These are phyloP conservation scores for Brassica balearica DNA, from an alignment of 441 rosid species.

Conservation along the genomic window DNA sequence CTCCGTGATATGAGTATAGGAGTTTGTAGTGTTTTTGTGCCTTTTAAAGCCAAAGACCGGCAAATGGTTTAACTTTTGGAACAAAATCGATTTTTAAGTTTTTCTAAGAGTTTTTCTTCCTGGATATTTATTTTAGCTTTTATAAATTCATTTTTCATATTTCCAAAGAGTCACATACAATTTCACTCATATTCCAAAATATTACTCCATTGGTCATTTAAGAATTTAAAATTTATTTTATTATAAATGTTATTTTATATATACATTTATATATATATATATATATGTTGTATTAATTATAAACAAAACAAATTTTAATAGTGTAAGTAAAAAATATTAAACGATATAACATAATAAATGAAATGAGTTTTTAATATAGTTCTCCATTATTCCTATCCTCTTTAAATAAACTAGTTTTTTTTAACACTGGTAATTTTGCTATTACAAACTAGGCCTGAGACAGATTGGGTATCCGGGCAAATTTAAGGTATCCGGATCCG, in stretches of 20 bases:
- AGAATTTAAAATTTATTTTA: no score
- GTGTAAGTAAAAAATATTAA: no score
- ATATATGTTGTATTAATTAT: background rate
- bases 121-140: background rate
- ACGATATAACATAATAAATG: background rate
- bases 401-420: background rate
- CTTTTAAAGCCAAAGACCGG: background rate
- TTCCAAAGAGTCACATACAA: constrained; percentile 24
- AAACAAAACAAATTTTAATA: background rate
- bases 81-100: background rate
- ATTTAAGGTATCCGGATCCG: no score
- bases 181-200: constrained; percentile 13
- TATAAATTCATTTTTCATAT: background rate
- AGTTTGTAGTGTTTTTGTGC: constrained; percentile 11
- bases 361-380: background rate
- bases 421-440: no score
- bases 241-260: no score
- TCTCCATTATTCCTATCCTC: background rate
- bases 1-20: constrained; percentile 10
- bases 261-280: no score
- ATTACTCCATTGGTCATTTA: background rate
- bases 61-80: constrained; percentile 9
- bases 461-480: no score
- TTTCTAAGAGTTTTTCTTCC: background rate
- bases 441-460: no score